Evolutionary conservation across 306 rosid species (phyloP), one percentile per base, ranked within the genome.

Genomic region (Rosa chinensis): DNA sequence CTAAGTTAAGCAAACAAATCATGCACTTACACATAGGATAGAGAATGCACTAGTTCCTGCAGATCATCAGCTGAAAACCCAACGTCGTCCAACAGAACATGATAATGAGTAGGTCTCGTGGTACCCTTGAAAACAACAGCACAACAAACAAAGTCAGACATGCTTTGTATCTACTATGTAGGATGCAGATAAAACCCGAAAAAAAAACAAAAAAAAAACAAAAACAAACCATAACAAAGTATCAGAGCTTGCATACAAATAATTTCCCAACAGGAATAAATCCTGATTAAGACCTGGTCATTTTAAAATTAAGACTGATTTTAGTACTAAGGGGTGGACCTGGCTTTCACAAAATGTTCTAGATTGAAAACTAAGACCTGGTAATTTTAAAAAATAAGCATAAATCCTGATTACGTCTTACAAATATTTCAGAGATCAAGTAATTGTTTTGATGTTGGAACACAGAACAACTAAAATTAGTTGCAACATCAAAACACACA

Each of bases 21-120:
- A 63, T 2, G 44, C 21, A 89, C 99, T 91, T 88, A 96, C 99
- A 96, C 99, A 66, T 96, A 96, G 1, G 99, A 96, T 0, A 96
- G 81, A 2, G 98, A 91, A 80, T 96, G 99, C 66, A 96, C 99
- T 25, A 96, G 94, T 35, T 90, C 96, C 70, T 96, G 97, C 0
- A 96, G 87, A 67, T 96, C 99, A 86, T 96, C 97, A 0, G 99
- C 77, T 0, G 99, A 90, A 76, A 96, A 90, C 2, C 97, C 97
- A 70, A 93, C 69, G 49, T 96, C 92, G 52, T 96, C 99, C 5
- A 85, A 79, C 73, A 96, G 89, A 63, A 93, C 91, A 72, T 96
- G 99, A 49, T 93, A 96, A 75, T 96, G 98, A 0, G 98, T 91
- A 0, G 99, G 99, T 85, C 98, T 90, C 5, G 89, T 91, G 0